Conservation (phyloP, 2,329 filamentous ascomycete species). For the Ceratocystis colombiana region DNA sequence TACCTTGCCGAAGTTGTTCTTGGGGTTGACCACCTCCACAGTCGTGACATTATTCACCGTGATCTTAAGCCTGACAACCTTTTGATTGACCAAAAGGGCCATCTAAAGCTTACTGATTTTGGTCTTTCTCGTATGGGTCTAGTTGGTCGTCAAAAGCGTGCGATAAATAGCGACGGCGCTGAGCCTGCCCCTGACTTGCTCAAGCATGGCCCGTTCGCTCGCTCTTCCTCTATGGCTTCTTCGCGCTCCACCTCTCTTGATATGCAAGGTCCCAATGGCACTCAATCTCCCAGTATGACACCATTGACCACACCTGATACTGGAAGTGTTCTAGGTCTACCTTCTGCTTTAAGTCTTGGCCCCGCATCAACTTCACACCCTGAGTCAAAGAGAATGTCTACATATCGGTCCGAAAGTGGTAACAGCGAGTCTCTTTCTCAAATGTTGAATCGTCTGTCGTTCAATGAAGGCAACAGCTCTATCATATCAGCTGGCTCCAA, state of each 20-base stretch:
- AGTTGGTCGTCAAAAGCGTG: conserved; percentile 89
- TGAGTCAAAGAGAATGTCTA: conserved; percentile 40
- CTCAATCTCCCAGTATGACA: conserved; percentile 72
- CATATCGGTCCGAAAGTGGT: conserved; percentile 81
- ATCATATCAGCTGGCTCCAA: conserved; percentile 38
- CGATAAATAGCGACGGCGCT: conserved; percentile 62
- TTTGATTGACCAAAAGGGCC: conserved; percentile 90
- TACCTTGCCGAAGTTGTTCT: conserved; percentile 93
- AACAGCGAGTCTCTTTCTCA: conserved; percentile 75
- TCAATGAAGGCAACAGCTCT: conserved; percentile 49
- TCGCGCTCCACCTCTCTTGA: conserved; percentile 92
- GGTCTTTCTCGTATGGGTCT: conserved; percentile 94
- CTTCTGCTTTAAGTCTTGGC: conserved; percentile 82
- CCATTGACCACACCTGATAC: conserved; percentile 72
- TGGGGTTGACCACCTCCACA: conserved; percentile 93
- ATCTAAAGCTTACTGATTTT: conserved; percentile 95
- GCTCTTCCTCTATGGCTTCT: conserved; percentile 74
- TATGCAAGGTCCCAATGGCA: conserved; percentile 36
- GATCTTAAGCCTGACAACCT: conserved; percentile 96
- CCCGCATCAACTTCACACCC: conserved; percentile 48
- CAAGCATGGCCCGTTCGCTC: conserved; percentile 82
- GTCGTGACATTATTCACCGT: conserved; percentile 87
- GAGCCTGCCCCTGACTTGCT: conserved; percentile 88
- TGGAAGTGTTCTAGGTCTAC: conserved; percentile 58
- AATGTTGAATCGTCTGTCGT: conserved; percentile 70